A percentile compares a stretch with the other conserved stretches of the same genome.
Evolutionary conservation across 2,329 filamentous ascomycete genomes (phyloP).

Genomic region (Dryadomyces sulphureus): DNA sequence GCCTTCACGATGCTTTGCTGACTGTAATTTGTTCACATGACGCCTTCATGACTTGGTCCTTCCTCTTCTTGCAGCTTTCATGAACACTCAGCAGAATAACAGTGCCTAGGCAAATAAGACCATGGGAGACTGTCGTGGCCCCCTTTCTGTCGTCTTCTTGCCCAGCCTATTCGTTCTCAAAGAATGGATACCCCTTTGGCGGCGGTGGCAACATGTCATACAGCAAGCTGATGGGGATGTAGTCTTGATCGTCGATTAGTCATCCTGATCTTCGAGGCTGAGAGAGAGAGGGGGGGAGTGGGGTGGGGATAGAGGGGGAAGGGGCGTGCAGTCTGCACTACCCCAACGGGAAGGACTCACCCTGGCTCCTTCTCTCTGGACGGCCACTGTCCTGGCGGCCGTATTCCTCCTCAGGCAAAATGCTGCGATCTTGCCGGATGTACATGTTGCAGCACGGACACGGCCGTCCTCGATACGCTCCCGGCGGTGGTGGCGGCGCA

Average conservation of each 20-base stretch:
- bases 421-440: background rate
- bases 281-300: background rate
- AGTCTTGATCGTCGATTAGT: background rate
- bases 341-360: background rate
- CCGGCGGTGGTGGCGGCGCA: background rate
- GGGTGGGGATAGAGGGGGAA: background rate
- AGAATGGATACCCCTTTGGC: background rate
- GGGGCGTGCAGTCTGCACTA: no score
- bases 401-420: conserved; percentile 2
- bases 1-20: no score
- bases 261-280: no score
- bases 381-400: background rate
- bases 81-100: no score
- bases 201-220: conserved; percentile 3
- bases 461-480: background rate
- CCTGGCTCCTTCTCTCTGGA: background rate
- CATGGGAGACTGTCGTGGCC: no score
- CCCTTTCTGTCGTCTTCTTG: background rate
- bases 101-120: no score
- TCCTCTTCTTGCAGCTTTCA: no score
- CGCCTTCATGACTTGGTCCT: no score
- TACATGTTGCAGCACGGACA: conserved; percentile 4
- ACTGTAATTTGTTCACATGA: no score
- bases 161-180: background rate
- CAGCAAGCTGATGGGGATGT: conserved; percentile 2